These are phyloP conservation scores for Yamadazyma nakazawae DNA, from an alignment of 805 yeast species.

Conservation along the genomic window DNA sequence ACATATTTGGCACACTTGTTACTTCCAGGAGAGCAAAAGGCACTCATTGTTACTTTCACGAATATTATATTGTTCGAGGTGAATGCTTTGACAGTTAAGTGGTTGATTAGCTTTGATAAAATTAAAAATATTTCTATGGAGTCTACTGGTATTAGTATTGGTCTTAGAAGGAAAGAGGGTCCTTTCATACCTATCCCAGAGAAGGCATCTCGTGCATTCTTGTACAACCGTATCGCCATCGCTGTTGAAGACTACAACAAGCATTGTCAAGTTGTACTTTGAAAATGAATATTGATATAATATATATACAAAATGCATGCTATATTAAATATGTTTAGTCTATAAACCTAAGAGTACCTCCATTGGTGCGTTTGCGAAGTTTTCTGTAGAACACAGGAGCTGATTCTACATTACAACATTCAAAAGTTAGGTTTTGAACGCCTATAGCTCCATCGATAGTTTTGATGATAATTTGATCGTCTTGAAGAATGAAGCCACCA, in stretches of 20 bases:
- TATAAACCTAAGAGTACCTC: conserved; percentile 11
- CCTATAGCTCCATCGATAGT: conserved; percentile 44
- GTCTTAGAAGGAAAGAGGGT: conserved; percentile 48
- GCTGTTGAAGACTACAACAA: conserved; percentile 83
- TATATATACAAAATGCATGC: background rate
- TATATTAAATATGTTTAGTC: background rate
- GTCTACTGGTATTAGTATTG: conserved; percentile 71
- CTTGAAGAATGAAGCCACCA: background rate
- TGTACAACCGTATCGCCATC: conserved; percentile 69
- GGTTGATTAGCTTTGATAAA: conserved; percentile 67
- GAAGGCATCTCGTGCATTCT: conserved; percentile 53
- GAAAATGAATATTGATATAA: background rate
- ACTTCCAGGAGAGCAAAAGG: conserved; percentile 75
- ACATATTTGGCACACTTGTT: conserved; percentile 81
- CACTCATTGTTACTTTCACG: conserved; percentile 70
- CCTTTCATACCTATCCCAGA: conserved; percentile 80
- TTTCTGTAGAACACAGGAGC: conserved; percentile 43
- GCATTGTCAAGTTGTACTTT: conserved; percentile 50
- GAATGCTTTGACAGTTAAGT: conserved; percentile 55
- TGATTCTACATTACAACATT: conserved; percentile 49
- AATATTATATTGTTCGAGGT: conserved; percentile 68
- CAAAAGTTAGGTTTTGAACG: conserved; percentile 45
- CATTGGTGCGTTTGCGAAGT: conserved; percentile 48
- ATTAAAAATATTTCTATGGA: conserved; percentile 74
- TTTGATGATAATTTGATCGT: conserved; percentile 31